Percentiles rank a stretch among this genome's conserved stretches.
phyloP scores from a whole-genome alignment of 1,284 basidiomycete species.

The Rhodotorula sp. region DNA sequence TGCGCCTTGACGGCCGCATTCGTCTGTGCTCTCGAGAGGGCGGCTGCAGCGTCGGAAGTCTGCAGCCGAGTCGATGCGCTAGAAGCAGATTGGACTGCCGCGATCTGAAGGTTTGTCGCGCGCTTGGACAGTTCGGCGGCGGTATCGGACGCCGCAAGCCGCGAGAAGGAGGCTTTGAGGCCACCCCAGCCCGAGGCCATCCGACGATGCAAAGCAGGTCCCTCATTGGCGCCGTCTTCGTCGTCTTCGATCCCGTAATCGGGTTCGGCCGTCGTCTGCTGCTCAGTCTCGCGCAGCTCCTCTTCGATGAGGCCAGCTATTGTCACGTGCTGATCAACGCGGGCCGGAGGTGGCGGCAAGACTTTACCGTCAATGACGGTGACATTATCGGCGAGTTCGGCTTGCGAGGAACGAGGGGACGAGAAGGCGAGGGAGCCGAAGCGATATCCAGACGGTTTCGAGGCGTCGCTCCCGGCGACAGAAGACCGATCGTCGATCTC shows the following conservation, averaged over 20 bases:
- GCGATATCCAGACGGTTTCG: constrained; percentile 1
- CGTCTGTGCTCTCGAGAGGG: constrained; percentile 21
- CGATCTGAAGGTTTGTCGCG: constrained; percentile 34
- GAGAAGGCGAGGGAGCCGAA: constrained; percentile 25
- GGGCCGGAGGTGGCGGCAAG: constrained; percentile 31
- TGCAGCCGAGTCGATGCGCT: constrained; percentile 9
- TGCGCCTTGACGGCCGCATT: constrained; percentile 28
- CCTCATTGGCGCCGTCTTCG: background rate
- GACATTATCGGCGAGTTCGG: constrained; percentile 14
- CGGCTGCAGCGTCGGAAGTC: constrained; percentile 30
- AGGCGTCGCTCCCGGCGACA: constrained; percentile 10
- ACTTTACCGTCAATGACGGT: constrained; percentile 27
- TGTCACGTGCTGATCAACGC: constrained; percentile 23
- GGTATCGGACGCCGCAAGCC: constrained; percentile 27
- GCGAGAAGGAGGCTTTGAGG: constrained; percentile 23
- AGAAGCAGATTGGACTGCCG: constrained; percentile 15
- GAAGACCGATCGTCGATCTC: constrained; percentile 30
- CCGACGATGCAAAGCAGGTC: background rate
- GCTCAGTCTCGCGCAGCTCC: constrained; percentile 12
- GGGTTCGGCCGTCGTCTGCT: background rate
- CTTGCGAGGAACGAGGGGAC: constrained; percentile 17
- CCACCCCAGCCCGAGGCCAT: constrained; percentile 21
- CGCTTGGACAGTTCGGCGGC: constrained; percentile 29
- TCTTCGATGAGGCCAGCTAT: constrained; percentile 31
- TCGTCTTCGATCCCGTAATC: constrained; percentile 24